Conservation (phyloP, 192 early-diverging fungal species). For the Coemansia furcata region DNA sequence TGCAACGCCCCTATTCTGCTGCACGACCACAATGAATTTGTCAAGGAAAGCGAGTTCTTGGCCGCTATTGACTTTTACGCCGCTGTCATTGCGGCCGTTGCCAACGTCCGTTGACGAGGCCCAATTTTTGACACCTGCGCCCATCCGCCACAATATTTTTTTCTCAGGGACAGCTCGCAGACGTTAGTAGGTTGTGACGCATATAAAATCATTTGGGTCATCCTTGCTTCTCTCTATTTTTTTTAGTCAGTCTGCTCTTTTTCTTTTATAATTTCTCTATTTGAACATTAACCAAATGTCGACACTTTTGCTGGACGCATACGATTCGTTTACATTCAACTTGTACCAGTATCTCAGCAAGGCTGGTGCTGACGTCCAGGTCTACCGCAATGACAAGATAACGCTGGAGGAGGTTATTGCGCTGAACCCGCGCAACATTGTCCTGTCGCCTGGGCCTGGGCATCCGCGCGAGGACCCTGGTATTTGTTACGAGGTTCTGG, state of each 20-base stretch:
- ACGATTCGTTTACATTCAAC: conserved; percentile 99
- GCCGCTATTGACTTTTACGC: conserved; percentile 75
- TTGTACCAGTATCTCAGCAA: conserved; percentile 92
- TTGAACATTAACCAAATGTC: conserved; percentile 18
- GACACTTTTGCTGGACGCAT: conserved; percentile 91
- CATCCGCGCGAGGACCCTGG: conserved; percentile 88
- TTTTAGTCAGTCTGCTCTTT: neutral
- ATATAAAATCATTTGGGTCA: neutral
- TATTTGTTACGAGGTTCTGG: conserved; percentile 84
- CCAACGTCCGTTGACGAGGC: conserved; percentile 24
- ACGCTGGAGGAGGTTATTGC: conserved; percentile 80
- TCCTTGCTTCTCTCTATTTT: neutral
- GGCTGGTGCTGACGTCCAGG: conserved; percentile 88
- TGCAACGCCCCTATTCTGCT: conserved; percentile 73
- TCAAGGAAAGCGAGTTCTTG: conserved; percentile 72
- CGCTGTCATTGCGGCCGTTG: conserved; percentile 58
- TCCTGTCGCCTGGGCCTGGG: conserved; percentile 96
- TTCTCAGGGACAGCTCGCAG: neutral
- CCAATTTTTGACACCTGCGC: neutral
- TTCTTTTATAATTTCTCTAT: neutral
- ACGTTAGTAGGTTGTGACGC: neutral
- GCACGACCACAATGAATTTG: conserved; percentile 85
- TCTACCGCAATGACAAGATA: conserved; percentile 92
- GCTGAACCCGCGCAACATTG: conserved; percentile 87
- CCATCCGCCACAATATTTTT: neutral